Base-by-base conservation (phyloP, 208 protist species). In the Trypanosoma cruzi region DNA sequence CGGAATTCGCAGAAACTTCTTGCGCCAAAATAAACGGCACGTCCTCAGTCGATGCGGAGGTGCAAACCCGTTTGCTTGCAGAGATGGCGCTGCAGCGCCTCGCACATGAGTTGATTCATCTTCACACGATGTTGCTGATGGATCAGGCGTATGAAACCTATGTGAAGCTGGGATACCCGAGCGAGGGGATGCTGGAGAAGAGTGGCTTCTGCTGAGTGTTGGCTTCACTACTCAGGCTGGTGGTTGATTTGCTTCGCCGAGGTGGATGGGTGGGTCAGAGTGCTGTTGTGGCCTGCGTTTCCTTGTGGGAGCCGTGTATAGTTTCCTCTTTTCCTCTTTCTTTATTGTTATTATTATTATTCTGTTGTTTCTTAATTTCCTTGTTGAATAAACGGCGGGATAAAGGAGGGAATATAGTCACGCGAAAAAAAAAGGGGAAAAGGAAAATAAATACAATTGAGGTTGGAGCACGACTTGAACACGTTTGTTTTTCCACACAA, bases 41-140 rank as follows among this genome's bases (percentile, higher is more conserved):
- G 20, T 14, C 4, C 10, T 26, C 50, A 4, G 3, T n/a, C n/a
- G 62, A 58, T 68, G 26, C 58, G n/a, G n/a, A 18, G n/a, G 14
- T 37, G 14, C 56, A 46, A 20, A 66, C 46, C 0, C 52, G 53
- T 44, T 53, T 79, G 16, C 32, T 79, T 1, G 73, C 64, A 50
- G 73, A 79, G n/a, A 44, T 79, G 55, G 34, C 73, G 46, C 44
- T 79, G 60, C 73, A 68, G n/a, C 73, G 73, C 48, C 54, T 79
- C 24, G 66, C 73, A 53, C 57, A 70, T 64, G 73, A 79, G 28
- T 40, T 79, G 60, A 68, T 79, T 71, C 60, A 79, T 49, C 49
- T 72, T 5, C 73, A 73, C 28, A 79, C 55, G 5, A 71, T 69
- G 61, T 4, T 73, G 32, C 60, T 79, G 37, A 79, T 79, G 66